These are phyloP conservation scores for Raddia guianensis DNA, from an alignment of 176 grass and related monocot species.

Conservation along the genomic window DNA sequence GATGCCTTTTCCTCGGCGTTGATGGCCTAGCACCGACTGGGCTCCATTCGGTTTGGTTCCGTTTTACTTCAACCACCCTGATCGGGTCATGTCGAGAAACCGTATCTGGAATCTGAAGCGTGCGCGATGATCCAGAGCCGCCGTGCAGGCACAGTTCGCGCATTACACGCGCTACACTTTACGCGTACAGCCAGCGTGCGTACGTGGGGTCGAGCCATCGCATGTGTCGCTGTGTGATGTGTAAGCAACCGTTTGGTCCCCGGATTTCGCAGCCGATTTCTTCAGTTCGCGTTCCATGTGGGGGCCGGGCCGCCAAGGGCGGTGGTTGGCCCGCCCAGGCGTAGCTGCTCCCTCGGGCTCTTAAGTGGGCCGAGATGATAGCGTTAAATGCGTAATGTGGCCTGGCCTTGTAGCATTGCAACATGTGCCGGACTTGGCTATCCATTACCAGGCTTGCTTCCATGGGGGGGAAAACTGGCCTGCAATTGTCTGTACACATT, in stretches of 20 bases:
- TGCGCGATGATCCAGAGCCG: neutral
- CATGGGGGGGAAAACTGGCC: neutral
- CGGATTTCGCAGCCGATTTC: neutral
- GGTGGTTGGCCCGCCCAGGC: neutral
- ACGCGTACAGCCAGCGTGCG: neutral
- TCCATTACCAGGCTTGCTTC: neutral
- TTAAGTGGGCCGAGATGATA: neutral
- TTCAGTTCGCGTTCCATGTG: neutral
- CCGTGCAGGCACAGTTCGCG: neutral
- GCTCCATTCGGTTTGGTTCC: neutral
- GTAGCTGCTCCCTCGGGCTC: neutral
- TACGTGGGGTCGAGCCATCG: neutral
- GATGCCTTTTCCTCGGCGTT: neutral
- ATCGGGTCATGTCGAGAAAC: neutral
- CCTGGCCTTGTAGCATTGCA: neutral
- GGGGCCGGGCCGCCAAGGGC: neutral
- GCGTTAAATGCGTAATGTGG: neutral
- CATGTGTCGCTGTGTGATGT: neutral
- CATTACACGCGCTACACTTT: neutral
- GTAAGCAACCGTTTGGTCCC: neutral
- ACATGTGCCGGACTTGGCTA: neutral
- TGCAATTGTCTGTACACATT: no score
- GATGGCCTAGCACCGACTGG: neutral
- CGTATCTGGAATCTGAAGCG: neutral
- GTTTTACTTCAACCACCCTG: neutral